Base-by-base conservation (phyloP, 352 stramenopile species). In the Globisporangium lucens region DNA sequence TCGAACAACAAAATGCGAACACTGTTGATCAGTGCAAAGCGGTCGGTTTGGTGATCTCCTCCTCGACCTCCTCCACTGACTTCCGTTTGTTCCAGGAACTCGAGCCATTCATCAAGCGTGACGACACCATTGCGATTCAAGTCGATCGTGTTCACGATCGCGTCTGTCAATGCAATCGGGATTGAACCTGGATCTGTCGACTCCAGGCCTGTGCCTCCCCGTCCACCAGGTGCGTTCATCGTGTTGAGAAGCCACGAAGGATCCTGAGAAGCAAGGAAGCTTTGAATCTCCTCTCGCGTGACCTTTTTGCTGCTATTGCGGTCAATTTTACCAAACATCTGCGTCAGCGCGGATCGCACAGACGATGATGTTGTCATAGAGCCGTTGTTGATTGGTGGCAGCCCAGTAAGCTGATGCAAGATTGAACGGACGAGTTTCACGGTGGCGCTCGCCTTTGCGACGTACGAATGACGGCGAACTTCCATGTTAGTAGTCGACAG, bases 271-370 rank as follows among this genome's bases (percentile, higher is more conserved):
- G 27, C 43, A 9, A 93, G 60, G 57, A 87, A 93, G 6, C n/a
- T 20, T 29, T 79, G 65, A 3, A 93, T 57, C 58, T 91, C 83
- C 27, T 77, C 68, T 49, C 66, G 67, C 27, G 77, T 86, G 38
- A 93, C 76, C 71, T 91, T 85, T 20, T 72, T 73, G 67, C 78
- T 91, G 33, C 63, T 56, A 59, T 93, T 76, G 20, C 51, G 27
- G 41, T 91, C 82, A 12, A 90, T 85, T 12, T 67, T 61, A 22
- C 65, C 63, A 27, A 93, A 93, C 4, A 90, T 66, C 7, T 60
- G 41, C 7, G 56, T 68, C 15, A 87, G 41, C n/a, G 56, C 61
- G 7, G 66, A 35, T 6, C 47, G 61, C 61, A 33, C 30, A 15
- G 30, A n/a, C 4, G 20, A 35, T 0, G 24, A 24, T 24, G 24